Evolutionary conservation across 495 filamentous ascomycete species (phyloP).

Genomic region (Xylaria castorea): DNA sequence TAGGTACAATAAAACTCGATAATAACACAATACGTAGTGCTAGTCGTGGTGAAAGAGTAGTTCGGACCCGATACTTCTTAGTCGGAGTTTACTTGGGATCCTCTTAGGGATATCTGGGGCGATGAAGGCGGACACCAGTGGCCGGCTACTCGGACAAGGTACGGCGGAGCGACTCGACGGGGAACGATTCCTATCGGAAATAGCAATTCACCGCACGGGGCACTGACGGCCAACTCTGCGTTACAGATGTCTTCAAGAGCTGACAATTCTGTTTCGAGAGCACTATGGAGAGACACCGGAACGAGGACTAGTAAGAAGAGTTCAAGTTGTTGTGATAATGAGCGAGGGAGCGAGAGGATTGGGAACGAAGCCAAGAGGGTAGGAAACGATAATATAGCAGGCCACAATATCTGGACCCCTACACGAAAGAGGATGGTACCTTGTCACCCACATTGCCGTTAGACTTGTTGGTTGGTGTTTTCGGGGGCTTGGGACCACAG

Average conservation of each 20-base stretch:
- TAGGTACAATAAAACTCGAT: constrained; percentile 10
- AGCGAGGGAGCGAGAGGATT: constrained; percentile 13
- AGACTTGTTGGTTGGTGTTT: constrained; percentile 25
- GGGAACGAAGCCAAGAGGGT: constrained; percentile 17
- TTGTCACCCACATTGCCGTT: constrained; percentile 24
- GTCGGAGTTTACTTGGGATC: constrained; percentile 9
- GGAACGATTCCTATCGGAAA: not conserved
- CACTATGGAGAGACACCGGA: not conserved
- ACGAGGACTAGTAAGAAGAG: not conserved
- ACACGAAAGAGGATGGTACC: constrained; percentile 24
- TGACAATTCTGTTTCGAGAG: not conserved
- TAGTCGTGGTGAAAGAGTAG: constrained; percentile 13
- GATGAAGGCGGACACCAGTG: constrained; percentile 7
- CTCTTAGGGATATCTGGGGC: constrained; percentile 19
- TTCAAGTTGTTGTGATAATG: not conserved
- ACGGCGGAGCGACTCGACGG: constrained; percentile 9
- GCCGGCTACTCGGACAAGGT: constrained; percentile 18
- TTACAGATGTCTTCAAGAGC: not conserved
- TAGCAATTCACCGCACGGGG: constrained; percentile 5
- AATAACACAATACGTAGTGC: constrained; percentile 17
- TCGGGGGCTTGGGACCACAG: constrained; percentile 27
- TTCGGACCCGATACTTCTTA: constrained; percentile 14
- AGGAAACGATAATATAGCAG: constrained; percentile 29
- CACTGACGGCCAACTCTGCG: not conserved
- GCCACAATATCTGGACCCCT: constrained; percentile 13